Base-by-base conservation (phyloP, 176 grass and related monocot species). In the Ananas comosus region DNA sequence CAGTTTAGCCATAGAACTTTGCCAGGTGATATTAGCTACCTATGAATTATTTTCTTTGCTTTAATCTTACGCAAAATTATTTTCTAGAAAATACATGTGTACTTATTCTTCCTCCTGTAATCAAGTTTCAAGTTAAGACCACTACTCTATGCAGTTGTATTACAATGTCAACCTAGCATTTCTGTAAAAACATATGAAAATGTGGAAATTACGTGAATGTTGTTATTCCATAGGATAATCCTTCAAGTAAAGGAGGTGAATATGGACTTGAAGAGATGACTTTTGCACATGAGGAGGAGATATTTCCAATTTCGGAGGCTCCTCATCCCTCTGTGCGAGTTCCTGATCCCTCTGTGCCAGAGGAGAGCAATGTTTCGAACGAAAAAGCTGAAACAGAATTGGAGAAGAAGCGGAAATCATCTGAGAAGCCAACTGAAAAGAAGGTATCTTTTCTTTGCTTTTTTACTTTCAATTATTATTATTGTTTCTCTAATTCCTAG, bases 191-290 rank as follows among this genome's bases (percentile, higher is more conserved):
- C 33, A 42, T 1, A 42, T 42, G 33, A 42, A 42, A 42, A 18
- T 28, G 47, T 27, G 65, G 27, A 63, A 27, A 2, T 67, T 3
- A 54, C 65, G 51, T 78, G 5, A 7, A 1, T 0, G 64, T 4
- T 69, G 58, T 65, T 58, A 65, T 83, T 57, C 82, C 10, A 57
- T 72, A 99, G 94, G 86, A 99, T 72, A 81, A 89, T 70, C 63
- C 67, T 66, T 70, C 70, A 57, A 80, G 27, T 73, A 77, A 78
- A 67, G 48, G 77, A 50, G 88, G 76, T 21, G 79, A 65, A 64
- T 96, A 96, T 86, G 78, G 53, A 80, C 69, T 99, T 70, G 87
- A 99, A 76, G 83, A 85, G 50, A 99, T 99, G 94, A 93, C 74
- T 78, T 99, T 91, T 74, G 78, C 89, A 68, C 9, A 56, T 8